Percentiles rank a stretch among this genome's conserved stretches.
Evolutionary conservation across 2,329 filamentous ascomycete genomes (phyloP).

Genomic region (Pseudocercospora fijiensis): DNA sequence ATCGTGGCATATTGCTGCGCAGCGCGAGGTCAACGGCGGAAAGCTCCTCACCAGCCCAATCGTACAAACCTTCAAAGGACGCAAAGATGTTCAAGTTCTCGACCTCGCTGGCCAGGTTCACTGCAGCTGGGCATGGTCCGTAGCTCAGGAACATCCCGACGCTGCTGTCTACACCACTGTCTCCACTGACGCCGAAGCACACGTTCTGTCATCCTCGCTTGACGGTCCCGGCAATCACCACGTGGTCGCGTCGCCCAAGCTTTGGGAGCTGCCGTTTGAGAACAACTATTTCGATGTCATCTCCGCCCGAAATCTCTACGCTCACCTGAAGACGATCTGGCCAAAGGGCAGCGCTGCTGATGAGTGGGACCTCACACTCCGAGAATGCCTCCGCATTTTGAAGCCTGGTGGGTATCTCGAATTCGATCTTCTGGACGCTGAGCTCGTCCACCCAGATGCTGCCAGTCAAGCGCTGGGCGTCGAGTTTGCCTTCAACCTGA

Average conservation of each 20-base stretch:
- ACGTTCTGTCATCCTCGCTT: constrained; percentile 64
- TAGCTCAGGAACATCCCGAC: constrained; percentile 79
- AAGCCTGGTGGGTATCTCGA: constrained; percentile 93
- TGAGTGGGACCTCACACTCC: constrained; percentile 82
- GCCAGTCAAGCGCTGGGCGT: constrained; percentile 78
- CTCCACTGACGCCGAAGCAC: constrained; percentile 39
- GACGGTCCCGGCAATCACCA: constrained; percentile 85
- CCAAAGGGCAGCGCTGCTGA: constrained; percentile 58
- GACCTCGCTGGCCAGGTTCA: constrained; percentile 82
- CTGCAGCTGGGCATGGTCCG: constrained; percentile 95
- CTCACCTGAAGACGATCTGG: constrained; percentile 68
- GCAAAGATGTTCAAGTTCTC: constrained; percentile 64
- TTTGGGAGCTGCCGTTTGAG: constrained; percentile 81
- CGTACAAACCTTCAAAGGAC: constrained; percentile 38
- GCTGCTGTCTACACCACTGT: constrained; percentile 81
- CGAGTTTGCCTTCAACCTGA: constrained; percentile 88
- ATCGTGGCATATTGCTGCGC: constrained; percentile 63
- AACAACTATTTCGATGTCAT: constrained; percentile 87
- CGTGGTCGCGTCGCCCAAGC: constrained; percentile 71
- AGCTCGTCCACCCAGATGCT: constrained; percentile 81
- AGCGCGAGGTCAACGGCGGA: constrained; percentile 61
- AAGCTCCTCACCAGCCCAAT: constrained; percentile 58
- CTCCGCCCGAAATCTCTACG: constrained; percentile 82
- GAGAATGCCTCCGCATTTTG: constrained; percentile 84
- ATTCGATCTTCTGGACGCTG: constrained; percentile 84